A percentile compares a stretch with the other conserved stretches of the same genome.
Conservation (phyloP, 1,139 yeast species). For the Arxiozyma bovina region DNA sequence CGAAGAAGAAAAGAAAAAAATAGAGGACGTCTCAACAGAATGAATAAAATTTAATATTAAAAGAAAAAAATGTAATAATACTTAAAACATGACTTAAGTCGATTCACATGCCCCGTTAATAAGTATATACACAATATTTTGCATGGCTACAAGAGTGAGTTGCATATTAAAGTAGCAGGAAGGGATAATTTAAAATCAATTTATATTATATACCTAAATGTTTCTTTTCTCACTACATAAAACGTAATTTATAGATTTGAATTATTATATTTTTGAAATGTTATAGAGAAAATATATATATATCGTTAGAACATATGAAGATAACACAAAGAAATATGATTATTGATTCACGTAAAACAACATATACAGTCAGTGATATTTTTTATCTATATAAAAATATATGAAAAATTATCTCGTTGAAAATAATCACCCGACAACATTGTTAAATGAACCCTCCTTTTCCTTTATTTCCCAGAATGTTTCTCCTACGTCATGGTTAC, state of each 20-base stretch:
- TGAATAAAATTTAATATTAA: neutral
- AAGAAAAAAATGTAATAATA: too few species aligned
- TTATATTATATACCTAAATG: neutral
- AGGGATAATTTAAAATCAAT: too few species aligned
- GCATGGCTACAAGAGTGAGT: neutral
- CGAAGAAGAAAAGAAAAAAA: neutral
- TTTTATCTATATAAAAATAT: neutral
- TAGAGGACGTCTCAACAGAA: neutral
- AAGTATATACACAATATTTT: too few species aligned
- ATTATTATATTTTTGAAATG: neutral
- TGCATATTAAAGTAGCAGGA: neutral
- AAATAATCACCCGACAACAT: slow-evolving; percentile 53
- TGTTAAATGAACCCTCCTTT: slow-evolving; percentile 81
- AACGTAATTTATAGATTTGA: neutral
- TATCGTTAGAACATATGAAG: neutral
- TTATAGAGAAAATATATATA: neutral
- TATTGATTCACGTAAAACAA: neutral
- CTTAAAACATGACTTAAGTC: neutral
- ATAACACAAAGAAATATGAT: too few species aligned
- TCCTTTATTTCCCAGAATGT: slow-evolving; percentile 88
- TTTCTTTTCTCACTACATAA: too few species aligned
- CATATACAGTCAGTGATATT: neutral
- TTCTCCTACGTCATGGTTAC: slow-evolving; percentile 87
- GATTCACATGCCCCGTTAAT: neutral
- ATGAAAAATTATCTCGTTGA: slow-evolving; percentile 4